Percentiles rank a stretch among this genome's conserved stretches.
Conservation (phyloP, 805 yeast genomes). For the Naumovozyma castellii region DNA sequence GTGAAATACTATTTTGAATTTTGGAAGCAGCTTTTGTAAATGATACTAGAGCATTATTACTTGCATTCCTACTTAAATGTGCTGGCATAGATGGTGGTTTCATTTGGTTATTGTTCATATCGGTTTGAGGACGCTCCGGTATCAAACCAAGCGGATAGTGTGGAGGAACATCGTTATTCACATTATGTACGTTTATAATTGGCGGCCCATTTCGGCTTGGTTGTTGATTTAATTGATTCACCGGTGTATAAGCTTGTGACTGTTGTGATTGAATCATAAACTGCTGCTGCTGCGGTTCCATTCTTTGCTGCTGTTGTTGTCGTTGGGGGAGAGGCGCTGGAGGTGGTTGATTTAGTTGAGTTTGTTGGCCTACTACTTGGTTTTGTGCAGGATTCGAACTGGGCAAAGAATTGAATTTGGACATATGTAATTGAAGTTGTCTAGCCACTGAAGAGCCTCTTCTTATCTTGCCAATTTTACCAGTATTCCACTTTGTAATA, state of each 20-base stretch:
- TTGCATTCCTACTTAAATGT: constrained; percentile 3
- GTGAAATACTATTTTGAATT: constrained; percentile 1
- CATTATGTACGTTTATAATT: not conserved
- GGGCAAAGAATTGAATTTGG: constrained; percentile 36
- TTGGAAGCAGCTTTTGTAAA: constrained; percentile 4
- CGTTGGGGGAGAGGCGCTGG: not conserved
- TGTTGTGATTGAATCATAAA: no score
- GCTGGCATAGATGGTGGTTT: not conserved
- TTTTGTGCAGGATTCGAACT: no score
- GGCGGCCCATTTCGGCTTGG: no score
- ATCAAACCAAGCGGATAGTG: not conserved
- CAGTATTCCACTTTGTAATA: constrained; percentile 66
- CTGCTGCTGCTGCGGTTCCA: no score
- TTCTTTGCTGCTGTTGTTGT: no score
- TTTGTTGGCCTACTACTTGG: not conserved
- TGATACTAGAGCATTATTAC: constrained; percentile 13
- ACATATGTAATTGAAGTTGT: constrained; percentile 67
- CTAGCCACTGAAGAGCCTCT: constrained; percentile 76
- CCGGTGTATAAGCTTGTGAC: not conserved
- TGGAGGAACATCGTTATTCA: not conserved
- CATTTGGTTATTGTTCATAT: not conserved
- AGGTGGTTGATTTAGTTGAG: not conserved
- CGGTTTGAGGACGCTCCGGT: not conserved
- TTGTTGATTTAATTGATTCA: not conserved
- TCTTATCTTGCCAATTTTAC: constrained; percentile 62